These are phyloP conservation scores for Phytopythium vexans DNA, from an alignment of 352 stramenopile genomes.

Conservation along the genomic window DNA sequence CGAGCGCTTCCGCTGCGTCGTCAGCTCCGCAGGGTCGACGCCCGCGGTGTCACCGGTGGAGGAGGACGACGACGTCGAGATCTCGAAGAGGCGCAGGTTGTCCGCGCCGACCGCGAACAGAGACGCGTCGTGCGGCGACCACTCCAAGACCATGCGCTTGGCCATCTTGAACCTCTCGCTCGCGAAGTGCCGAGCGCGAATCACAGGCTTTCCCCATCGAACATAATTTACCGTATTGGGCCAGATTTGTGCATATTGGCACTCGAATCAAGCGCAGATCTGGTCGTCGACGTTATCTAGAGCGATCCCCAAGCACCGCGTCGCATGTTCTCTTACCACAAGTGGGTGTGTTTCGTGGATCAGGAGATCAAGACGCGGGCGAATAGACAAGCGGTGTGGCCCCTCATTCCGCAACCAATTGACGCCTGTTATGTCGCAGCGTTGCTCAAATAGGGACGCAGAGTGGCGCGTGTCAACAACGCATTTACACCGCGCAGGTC, in stretches of 20 bases:
- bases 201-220: neutral
- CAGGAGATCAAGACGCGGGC: too few species aligned
- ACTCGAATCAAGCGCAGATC: too few species aligned
- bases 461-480: neutral
- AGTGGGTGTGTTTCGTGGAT: too few species aligned
- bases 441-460: too few species aligned
- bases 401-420: too few species aligned
- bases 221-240: neutral
- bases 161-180: conserved; percentile 33
- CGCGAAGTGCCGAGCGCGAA: neutral
- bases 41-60: conserved; percentile 3
- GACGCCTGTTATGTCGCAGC: too few species aligned
- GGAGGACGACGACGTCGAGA: conserved; percentile 27
- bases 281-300: too few species aligned
- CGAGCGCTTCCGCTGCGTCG: conserved; percentile 79
- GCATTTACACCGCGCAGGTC: neutral
- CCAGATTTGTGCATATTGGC: too few species aligned
- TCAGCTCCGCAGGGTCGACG: conserved; percentile 11
- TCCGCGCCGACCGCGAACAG: conserved; percentile 82
- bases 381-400: too few species aligned
- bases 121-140: conserved; percentile 78
- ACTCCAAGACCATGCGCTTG: conserved; percentile 81
- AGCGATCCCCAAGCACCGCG: too few species aligned
- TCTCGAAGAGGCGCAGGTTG: conserved; percentile 83
- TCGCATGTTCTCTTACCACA: too few species aligned